Conservation (phyloP, 129 eudicot species). For the Lactuca sativa region DNA sequence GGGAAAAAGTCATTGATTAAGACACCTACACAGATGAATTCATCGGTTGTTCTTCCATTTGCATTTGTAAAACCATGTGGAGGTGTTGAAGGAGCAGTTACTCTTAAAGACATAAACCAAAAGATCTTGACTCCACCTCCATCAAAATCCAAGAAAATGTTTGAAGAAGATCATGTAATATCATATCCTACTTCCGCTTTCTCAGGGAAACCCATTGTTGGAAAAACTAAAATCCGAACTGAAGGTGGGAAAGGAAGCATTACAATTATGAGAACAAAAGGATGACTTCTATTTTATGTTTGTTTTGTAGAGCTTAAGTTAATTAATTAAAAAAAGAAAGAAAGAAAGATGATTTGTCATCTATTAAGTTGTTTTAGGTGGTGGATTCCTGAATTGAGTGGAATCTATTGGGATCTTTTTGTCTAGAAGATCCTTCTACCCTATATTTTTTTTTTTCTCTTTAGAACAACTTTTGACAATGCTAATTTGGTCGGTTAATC, state of each 20-base stretch:
- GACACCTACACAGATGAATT: conserved; percentile 62
- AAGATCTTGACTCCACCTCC: conserved; percentile 78
- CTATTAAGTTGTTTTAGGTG: conserved; percentile 27
- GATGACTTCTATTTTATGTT: conserved; percentile 38
- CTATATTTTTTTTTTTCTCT: background rate
- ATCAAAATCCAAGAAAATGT: conserved; percentile 45
- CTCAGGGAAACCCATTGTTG: conserved; percentile 93
- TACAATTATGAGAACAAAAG: conserved; percentile 96
- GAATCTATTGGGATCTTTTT: conserved; percentile 43
- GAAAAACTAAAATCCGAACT: conserved; percentile 87
- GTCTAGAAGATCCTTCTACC: conserved; percentile 46
- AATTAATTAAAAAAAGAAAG: conserved; percentile 1
- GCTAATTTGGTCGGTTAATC: conserved; percentile 33
- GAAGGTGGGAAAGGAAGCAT: conserved; percentile 99
- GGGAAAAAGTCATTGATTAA: conserved; percentile 73
- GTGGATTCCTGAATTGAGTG: conserved; percentile 35
- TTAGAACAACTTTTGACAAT: conserved; percentile 31
- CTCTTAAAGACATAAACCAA: conserved; percentile 87
- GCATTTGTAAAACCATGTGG: conserved; percentile 85
- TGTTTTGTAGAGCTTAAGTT: background rate
- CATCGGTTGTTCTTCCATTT: conserved; percentile 87
- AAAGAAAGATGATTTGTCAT: conserved; percentile 20
- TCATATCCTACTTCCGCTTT: conserved; percentile 81
- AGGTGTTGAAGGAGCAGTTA: conserved; percentile 70
- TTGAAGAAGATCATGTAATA: conserved; percentile 53